Base-by-base conservation (phyloP, 371 early-diverging fungal species). In the Rhizomucor miehei region DNA sequence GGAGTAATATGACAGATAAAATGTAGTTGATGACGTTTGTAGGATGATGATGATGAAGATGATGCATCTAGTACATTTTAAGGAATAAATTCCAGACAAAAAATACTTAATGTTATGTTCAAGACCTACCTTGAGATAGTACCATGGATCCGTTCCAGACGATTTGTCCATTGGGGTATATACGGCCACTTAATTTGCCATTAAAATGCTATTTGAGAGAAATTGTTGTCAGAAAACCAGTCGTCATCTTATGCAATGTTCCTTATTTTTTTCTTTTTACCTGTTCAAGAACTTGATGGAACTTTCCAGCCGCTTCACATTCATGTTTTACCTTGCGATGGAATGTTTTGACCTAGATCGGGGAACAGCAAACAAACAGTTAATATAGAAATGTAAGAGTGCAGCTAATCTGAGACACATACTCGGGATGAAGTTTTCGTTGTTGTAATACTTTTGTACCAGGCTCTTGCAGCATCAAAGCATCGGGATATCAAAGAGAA, bases 231-330 rank as follows among this genome's bases (percentile, higher is more conserved):
- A n/a, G n/a, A n/a, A n/a, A n/a, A n/a, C n/a, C n/a, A n/a, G n/a
- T n/a, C n/a, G n/a, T n/a, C n/a, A n/a, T n/a, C n/a, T n/a, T 19
- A 52, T 17, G n/a, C 43, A 38, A 17, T 6, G n/a, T 24, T 24
- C 29, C 39, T 34, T 14, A 3, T 48, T 48, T n/a, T 8, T 36
- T 21, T 36, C 4, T 14, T 48, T 13, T 56, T 29, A 56, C 57
- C 50, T 59, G 51, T 55, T 60, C 61, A 19, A 63, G 52, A 20
- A 63, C 40, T 49, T 63, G 63, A 47, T 63, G 63, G 19, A 63
- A 41, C 14, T 63, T 63, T 21, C 63, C 63, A 21, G 63, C 63
- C 12, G 52, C 55, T 38, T 63, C 63, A 43, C 58, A 63, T 48
- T 63, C 63, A 37, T 63, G 63, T 36, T 49, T 57, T 16, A 52